phyloP scores from a whole-genome alignment of 2,329 filamentous ascomycete genomes.

The Colletotrichum limetticola region DNA sequence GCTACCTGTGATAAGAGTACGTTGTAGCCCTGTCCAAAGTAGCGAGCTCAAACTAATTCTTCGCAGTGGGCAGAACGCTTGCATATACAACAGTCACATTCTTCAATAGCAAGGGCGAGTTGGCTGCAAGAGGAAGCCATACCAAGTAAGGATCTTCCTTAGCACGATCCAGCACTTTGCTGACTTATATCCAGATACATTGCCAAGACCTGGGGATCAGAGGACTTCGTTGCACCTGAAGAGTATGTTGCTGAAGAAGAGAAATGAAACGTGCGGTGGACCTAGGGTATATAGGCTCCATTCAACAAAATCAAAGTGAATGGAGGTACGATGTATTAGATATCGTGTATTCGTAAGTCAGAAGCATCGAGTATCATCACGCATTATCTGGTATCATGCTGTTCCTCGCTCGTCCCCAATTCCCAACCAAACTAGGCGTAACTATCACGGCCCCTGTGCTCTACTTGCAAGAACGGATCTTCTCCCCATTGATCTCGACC shows the following conservation, averaged over 20 bases:
- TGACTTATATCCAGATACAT: conserved; percentile 51
- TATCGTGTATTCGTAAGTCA: neutral
- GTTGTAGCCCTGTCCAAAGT: conserved; percentile 24
- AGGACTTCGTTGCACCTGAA: conserved; percentile 49
- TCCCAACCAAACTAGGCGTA: neutral
- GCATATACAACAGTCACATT: conserved; percentile 72
- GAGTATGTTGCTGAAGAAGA: conserved; percentile 47
- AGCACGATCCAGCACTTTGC: too few relatives aligned
- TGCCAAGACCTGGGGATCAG: conserved; percentile 47
- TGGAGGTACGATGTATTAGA: neutral
- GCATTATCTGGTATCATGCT: neutral
- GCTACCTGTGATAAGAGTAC: conserved; percentile 72
- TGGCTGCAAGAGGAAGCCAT: conserved; percentile 72
- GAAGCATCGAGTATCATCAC: neutral
- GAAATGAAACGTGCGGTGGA: neutral
- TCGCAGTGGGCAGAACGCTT: conserved; percentile 69
- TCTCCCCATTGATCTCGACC: neutral
- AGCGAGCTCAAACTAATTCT: neutral
- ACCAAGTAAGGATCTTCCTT: conserved; percentile 58
- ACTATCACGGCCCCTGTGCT: neutral
- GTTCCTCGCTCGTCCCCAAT: neutral
- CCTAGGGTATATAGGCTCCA: too few relatives aligned
- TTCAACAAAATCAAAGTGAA: neutral
- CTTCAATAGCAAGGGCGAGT: conserved; percentile 66
- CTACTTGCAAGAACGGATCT: too few relatives aligned